Evolutionary conservation across 176 grass and related monocot species (phyloP).

Genomic region (Thinopyrum elongatum): DNA sequence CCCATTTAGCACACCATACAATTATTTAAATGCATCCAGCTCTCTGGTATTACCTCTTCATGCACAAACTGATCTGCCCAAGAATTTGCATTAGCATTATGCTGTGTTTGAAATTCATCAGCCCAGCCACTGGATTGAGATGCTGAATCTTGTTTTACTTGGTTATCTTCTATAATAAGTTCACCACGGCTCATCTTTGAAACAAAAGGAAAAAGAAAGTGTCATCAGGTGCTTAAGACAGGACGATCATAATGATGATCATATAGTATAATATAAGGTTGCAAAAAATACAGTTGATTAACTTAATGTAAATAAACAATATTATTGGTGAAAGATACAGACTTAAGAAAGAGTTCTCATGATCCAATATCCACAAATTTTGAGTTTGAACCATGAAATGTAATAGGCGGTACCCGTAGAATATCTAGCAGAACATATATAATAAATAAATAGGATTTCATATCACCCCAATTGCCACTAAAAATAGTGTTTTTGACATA

Average conservation of each 20-base stretch:
- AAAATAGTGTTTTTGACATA: not conserved
- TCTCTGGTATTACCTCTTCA: constrained; percentile 65
- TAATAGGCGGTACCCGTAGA: not conserved
- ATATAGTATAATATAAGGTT: constrained; percentile 13
- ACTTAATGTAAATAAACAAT: not conserved
- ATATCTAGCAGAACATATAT: not conserved
- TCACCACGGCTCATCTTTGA: constrained; percentile 99
- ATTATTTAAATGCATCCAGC: constrained; percentile 22
- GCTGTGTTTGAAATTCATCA: constrained; percentile 86
- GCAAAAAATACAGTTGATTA: not conserved
- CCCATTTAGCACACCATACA: not conserved
- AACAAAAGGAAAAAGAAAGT: constrained; percentile 39
- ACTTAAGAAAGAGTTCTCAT: not conserved
- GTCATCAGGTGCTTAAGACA: constrained; percentile 37
- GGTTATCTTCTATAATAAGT: constrained; percentile 95
- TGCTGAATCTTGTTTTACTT: constrained; percentile 84
- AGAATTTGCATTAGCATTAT: constrained; percentile 72
- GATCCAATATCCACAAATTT: not conserved
- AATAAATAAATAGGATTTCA: not conserved
- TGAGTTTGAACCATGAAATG: not conserved
- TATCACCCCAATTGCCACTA: not conserved
- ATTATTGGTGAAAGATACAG: constrained; percentile 7
- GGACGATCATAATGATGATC: constrained; percentile 12
- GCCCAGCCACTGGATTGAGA: constrained; percentile 73
- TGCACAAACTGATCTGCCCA: constrained; percentile 90